Evolutionary conservation across 805 yeast species (phyloP), one percentile per base, ranked within the genome.

Genomic region (Sugiyamaella mastotermitis): DNA sequence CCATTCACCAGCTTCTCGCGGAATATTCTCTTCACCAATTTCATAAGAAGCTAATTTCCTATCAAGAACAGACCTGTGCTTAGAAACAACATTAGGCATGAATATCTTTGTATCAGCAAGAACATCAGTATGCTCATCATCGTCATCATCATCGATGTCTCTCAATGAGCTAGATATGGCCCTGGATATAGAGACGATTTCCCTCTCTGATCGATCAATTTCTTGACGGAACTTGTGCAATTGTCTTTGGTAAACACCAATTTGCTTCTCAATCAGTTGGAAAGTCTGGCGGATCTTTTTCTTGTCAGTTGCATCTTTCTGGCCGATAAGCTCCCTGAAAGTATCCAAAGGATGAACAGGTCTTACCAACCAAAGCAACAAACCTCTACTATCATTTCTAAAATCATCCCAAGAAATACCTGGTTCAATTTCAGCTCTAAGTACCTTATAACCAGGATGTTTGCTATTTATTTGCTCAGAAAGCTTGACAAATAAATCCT

Each of bases 401-500:
- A 45, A 47, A 25, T 47, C 51, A 19, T 43, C 46, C 51, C 51
- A 47, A 9, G 48, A 45, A 29, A 47, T 46, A 22, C 51, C 51
- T 2, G 51, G 50, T 33, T 47, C 51, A 13, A 36, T 35, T 30
- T 46, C 49, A 7, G 49, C 46, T 22, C 43, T 22, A 23, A 47
- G 41, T 14, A 47, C 26, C 31, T 37, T 35, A 32, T 40, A 46
- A 8, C 43, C 49, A 3, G 46, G 45, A 31, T 24, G 36, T 3
- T 27, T 22, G 2, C 19, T n/a, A 17, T 36, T 34, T 5, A 47
- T 36, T 11, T 24, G 11, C 18, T 19, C 32, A 6, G 47, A 38
- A 32, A 47, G 34, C 23, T 17, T 15, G 8, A 36, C 38, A 30
- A 47, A 45, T 16, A 38, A 20, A n/a, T 40, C 50, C 41, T 36